A percentile compares a stretch with the other conserved stretches of the same genome.
Evolutionary conservation across 2,329 filamentous ascomycete genomes (phyloP).

Genomic region (Helotiales sp.): DNA sequence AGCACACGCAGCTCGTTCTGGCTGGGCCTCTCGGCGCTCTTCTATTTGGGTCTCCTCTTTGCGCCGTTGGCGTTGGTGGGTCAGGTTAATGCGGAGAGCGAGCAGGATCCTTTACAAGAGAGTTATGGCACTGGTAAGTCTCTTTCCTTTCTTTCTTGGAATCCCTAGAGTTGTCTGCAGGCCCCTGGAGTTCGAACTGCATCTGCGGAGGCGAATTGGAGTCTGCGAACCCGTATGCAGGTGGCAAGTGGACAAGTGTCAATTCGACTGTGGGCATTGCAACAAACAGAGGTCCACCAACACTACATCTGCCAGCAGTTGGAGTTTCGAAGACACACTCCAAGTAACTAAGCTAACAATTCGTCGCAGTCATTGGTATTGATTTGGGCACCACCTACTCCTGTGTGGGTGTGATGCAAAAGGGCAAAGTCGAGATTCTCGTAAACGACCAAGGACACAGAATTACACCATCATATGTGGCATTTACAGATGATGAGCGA

Average conservation of each 20-base stretch:
- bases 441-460: slow-evolving; percentile 97
- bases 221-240: neutral
- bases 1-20: slow-evolving; percentile 61
- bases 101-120: slow-evolving; percentile 68
- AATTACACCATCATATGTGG: slow-evolving; percentile 94
- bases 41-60: slow-evolving; percentile 91
- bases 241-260: neutral
- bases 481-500: slow-evolving; percentile 95
- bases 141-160: slow-evolving; percentile 9
- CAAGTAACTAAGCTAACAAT: slow-evolving; percentile 23
- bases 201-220: neutral
- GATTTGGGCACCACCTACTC: slow-evolving; percentile 90
- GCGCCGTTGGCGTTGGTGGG: slow-evolving; percentile 85
- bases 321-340: neutral
- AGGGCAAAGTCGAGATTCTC: slow-evolving; percentile 93
- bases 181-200: neutral
- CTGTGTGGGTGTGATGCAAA: slow-evolving; percentile 95
- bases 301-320: neutral
- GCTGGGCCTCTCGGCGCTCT: slow-evolving; percentile 84
- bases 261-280: neutral
- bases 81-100: slow-evolving; percentile 71
- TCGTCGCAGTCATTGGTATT: slow-evolving; percentile 80
- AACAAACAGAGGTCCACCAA: neutral
- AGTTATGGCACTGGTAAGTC: slow-evolving; percentile 73
- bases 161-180: neutral